Conservation (phyloP, 179 eudicot species). For the Spergularia azorica region DNA sequence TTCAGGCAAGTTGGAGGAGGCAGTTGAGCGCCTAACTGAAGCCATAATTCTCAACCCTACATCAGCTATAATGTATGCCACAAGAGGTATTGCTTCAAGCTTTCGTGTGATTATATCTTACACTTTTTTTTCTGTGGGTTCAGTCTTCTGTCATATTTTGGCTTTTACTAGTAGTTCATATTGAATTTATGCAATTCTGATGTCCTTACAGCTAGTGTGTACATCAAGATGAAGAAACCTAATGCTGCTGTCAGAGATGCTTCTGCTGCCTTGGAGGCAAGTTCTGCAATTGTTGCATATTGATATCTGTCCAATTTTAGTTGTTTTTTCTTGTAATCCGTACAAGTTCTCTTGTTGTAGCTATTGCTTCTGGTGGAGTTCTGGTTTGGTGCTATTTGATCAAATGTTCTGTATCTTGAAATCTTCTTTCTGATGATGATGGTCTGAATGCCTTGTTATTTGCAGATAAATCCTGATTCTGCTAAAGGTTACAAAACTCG, state of each 20-base stretch:
- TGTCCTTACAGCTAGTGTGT: constrained; percentile 65
- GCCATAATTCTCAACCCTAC: constrained; percentile 85
- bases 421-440: neutral
- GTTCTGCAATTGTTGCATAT: neutral
- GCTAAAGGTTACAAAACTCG: constrained; percentile 93
- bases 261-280: constrained; percentile 82
- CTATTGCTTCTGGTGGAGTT: neutral
- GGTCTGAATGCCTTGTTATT: neutral
- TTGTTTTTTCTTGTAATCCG: neutral
- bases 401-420: neutral
- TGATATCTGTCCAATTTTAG: neutral
- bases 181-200: neutral
- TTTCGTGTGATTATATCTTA: constrained; percentile 1
- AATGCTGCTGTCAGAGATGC: constrained; percentile 98
- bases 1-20: constrained; percentile 82
- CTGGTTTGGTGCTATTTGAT: too few species aligned
- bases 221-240: constrained; percentile 92
- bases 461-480: constrained; percentile 95
- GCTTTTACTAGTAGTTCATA: neutral
- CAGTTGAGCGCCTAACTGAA: constrained; percentile 77
- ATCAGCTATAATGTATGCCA: constrained; percentile 92
- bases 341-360: neutral
- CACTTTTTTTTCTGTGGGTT: neutral
- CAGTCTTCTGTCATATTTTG: neutral
- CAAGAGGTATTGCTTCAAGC: constrained; percentile 59